Evolutionary conservation across 345 rosid genomes (phyloP), one percentile per base, ranked within the genome.

Genomic region (Acer yangbiense): DNA sequence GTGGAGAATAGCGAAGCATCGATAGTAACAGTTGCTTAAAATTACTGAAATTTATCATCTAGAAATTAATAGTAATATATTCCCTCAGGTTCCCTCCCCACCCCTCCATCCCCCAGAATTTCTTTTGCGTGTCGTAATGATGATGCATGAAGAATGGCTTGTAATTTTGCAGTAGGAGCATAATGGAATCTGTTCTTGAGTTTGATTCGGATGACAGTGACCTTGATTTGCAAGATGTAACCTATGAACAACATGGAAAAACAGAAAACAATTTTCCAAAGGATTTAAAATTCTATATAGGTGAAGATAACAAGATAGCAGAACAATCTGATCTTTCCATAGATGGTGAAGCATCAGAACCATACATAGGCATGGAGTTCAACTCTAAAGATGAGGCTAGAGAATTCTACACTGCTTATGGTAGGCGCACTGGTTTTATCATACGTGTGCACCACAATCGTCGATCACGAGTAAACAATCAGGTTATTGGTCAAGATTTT

Each of bases 181-280:
- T 78, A 41, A 78, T 78, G 81, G 81, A 72, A 66, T 65, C 77
- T 39, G 71, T 20, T 54, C 72, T 71, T 29, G 76, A 58, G 23
- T 78, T 72, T 52, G 72, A 72, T 65, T 78, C 72, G 10, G 72
- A 72, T 78, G 81, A 78, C 27, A 78, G 77, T 57, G 81, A 72
- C 48, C 46, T 78, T 44, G 77, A 72, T 65, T 18, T 78, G 73
- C 81, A 55, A 66, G 67, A 58, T 29, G 81, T 72, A 63, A 68
- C 58, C 67, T 78, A 55, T 72, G 76, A 65, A 35, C 50, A 63
- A 57, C 21, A 46, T 44, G 76, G 61, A 41, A 65, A 32, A 21
- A 39, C 43, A 25, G 76, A 65, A 41, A 65, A 65, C 13, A 41
- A 43, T 54, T 67, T 64, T 50, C 61, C 77, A 9, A 63, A 64